Evolutionary conservation across 192 early-diverging fungal species (phyloP).

Genomic region (Entomortierella beljakovae): DNA sequence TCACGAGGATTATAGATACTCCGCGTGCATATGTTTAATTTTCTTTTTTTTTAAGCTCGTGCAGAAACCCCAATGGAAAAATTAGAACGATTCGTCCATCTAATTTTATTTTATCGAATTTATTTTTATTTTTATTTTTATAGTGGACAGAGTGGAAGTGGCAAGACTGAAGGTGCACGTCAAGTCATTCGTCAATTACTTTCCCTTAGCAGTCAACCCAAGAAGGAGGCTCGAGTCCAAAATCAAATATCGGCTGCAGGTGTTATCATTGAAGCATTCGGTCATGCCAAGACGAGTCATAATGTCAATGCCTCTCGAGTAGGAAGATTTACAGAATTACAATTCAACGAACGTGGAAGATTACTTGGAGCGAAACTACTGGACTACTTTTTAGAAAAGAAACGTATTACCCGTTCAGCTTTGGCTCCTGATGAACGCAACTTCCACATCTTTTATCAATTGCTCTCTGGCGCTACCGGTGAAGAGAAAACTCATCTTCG

Average conservation of each 20-base stretch:
- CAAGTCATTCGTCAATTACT: slow-evolving; percentile 74
- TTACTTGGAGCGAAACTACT: slow-evolving; percentile 89
- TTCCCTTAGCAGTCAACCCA: slow-evolving; percentile 72
- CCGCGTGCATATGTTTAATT: too few relatives aligned
- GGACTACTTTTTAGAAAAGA: slow-evolving; percentile 91
- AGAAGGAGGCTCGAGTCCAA: slow-evolving; percentile 77
- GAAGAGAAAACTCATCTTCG: slow-evolving; percentile 83
- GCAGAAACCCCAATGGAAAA: too few relatives aligned
- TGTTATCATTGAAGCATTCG: slow-evolving; percentile 88
- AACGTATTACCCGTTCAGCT: slow-evolving; percentile 71
- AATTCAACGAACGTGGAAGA: slow-evolving; percentile 92
- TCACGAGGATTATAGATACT: too few relatives aligned
- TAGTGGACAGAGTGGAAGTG: slow-evolving; percentile 89
- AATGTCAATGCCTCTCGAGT: slow-evolving; percentile 88
- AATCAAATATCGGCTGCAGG: slow-evolving; percentile 77
- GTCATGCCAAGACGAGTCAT: slow-evolving; percentile 80
- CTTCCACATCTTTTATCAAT: slow-evolving; percentile 97
- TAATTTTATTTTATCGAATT: too few relatives aligned
- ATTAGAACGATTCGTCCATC: too few relatives aligned
- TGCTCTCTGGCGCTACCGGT: slow-evolving; percentile 84
- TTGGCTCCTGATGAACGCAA: slow-evolving; percentile 75
- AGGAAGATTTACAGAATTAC: slow-evolving; percentile 88
- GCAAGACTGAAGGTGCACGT: slow-evolving; percentile 85
- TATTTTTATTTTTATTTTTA: too few relatives aligned
- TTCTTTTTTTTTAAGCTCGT: too few relatives aligned